These are phyloP conservation scores for Pyrenula massariospora DNA, from an alignment of 495 filamentous ascomycete species.

Conservation along the genomic window DNA sequence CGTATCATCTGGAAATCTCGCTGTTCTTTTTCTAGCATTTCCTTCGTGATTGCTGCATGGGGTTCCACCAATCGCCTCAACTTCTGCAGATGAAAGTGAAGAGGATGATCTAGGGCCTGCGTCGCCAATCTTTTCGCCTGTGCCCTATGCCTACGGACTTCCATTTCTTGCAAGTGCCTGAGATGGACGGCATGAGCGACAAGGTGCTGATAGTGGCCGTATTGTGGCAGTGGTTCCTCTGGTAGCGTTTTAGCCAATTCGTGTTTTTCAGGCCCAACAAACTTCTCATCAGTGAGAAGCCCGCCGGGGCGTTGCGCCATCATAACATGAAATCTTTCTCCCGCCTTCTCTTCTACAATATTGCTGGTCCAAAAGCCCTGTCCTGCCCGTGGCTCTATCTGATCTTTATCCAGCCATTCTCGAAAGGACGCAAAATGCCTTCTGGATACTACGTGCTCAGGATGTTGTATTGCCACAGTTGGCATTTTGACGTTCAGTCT, in stretches of 20 bases:
- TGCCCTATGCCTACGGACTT: conserved; percentile 58
- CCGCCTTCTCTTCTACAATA: conserved; percentile 38
- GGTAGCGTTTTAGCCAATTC: conserved; percentile 19
- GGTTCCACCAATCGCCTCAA: neutral
- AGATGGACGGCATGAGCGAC: conserved; percentile 72
- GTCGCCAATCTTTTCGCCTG: conserved; percentile 53
- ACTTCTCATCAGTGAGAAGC: conserved; percentile 48
- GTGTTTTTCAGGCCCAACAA: neutral
- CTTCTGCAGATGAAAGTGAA: neutral
- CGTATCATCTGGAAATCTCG: conserved; percentile 36
- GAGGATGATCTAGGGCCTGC: neutral
- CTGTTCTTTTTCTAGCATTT: conserved; percentile 19
- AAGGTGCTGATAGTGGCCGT: conserved; percentile 76
- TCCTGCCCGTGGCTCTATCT: conserved; percentile 24
- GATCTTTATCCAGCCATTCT: conserved; percentile 44
- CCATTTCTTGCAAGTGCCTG: conserved; percentile 61
- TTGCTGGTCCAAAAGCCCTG: conserved; percentile 37
- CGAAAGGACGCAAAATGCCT: conserved; percentile 38
- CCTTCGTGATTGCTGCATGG: conserved; percentile 18
- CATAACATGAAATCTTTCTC: conserved; percentile 44
- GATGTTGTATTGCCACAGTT: conserved; percentile 37
- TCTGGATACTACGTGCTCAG: conserved; percentile 31
- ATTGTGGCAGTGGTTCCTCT: conserved; percentile 60
- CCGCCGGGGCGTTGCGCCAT: conserved; percentile 64
- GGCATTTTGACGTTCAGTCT: conserved; percentile 41